A percentile compares a stretch with the other conserved stretches of the same genome.
phyloP scores from a whole-genome alignment of 2,329 filamentous ascomycete species.

The Penicillium sp. region DNA sequence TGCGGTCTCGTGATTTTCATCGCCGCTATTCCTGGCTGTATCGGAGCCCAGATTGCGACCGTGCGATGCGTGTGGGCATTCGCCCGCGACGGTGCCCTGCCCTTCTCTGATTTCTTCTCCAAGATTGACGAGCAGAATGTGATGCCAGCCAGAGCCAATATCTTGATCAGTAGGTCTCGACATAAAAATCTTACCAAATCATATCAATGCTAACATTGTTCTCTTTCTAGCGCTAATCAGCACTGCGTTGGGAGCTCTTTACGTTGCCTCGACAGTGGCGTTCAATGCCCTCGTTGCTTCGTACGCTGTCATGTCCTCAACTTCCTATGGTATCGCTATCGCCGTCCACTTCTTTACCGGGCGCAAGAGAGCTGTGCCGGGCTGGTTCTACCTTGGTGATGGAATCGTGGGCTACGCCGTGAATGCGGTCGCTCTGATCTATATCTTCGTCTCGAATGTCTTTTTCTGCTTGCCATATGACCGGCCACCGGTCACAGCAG shows the following conservation, averaged over 20 bases:
- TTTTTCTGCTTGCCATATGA: slow-evolving; percentile 8
- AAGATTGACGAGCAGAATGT: slow-evolving; percentile 7
- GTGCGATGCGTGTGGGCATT: slow-evolving; percentile 8
- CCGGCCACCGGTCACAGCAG: slow-evolving; percentile 1
- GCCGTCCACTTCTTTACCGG: slow-evolving; percentile 8
- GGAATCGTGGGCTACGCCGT: slow-evolving; percentile 5
- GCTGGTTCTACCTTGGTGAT: slow-evolving; percentile 8
- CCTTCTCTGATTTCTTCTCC: slow-evolving; percentile 8
- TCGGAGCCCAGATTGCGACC: slow-evolving; percentile 5
- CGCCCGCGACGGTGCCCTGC: slow-evolving; percentile 6
- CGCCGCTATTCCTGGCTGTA: slow-evolving; percentile 2
- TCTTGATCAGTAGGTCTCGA: slow-evolving; percentile 1
- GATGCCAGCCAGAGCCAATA: slow-evolving; percentile 7
- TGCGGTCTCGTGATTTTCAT: slow-evolving; percentile 8
- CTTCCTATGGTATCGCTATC: slow-evolving; percentile 6
- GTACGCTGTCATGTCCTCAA: slow-evolving; percentile 7
- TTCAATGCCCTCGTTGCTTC: slow-evolving; percentile 9
- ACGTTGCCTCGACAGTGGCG: slow-evolving; percentile 4
- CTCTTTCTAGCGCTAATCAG: neutral
- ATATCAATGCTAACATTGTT: neutral
- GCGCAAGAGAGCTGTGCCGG: slow-evolving; percentile 4
- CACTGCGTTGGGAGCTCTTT: slow-evolving; percentile 6
- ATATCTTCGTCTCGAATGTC: slow-evolving; percentile 7
- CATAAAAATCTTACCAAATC: neutral
- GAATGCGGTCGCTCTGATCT: slow-evolving; percentile 3